Conservation (phyloP, 179 eudicot species). For the Beta macrorhiza region DNA sequence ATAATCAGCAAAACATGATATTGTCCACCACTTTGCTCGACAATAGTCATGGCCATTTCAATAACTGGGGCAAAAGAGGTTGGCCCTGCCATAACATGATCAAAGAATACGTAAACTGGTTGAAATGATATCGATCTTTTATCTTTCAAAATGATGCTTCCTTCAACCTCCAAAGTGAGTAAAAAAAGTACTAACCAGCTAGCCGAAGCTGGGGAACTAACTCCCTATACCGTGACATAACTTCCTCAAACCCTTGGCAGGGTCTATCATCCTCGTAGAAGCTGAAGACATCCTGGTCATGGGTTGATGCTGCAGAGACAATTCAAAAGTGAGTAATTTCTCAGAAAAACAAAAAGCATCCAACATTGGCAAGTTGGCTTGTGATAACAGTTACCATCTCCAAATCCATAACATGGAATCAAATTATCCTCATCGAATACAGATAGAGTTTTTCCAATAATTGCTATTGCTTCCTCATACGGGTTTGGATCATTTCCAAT, state of each 20-base stretch:
- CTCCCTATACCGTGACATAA: slow-evolving; percentile 66
- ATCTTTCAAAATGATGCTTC: neutral
- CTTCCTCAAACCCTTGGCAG: slow-evolving; percentile 95
- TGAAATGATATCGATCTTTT: neutral
- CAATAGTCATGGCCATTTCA: slow-evolving; percentile 91
- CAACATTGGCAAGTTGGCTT: neutral
- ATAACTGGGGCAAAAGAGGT: slow-evolving; percentile 95
- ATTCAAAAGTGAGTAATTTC: neutral
- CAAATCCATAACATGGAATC: slow-evolving; percentile 97
- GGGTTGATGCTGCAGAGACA: slow-evolving; percentile 71
- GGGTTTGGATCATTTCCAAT: slow-evolving; percentile 69
- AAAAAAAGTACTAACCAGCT: slow-evolving; percentile 53
- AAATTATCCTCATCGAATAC: slow-evolving; percentile 90
- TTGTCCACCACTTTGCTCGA: slow-evolving; percentile 94
- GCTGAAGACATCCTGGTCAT: slow-evolving; percentile 96
- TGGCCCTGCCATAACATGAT: slow-evolving; percentile 56
- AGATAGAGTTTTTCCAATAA: slow-evolving; percentile 85
- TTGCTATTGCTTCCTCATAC: slow-evolving; percentile 93
- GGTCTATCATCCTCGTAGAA: slow-evolving; percentile 68
- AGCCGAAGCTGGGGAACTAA: slow-evolving; percentile 88
- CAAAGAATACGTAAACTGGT: neutral
- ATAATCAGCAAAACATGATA: slow-evolving; percentile 92
- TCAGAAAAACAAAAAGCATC: neutral
- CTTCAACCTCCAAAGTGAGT: neutral
- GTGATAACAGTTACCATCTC: slow-evolving; percentile 62